phyloP scores from a whole-genome alignment of 108 stramenopile species.

The Aurantiochytrium sp. region DNA sequence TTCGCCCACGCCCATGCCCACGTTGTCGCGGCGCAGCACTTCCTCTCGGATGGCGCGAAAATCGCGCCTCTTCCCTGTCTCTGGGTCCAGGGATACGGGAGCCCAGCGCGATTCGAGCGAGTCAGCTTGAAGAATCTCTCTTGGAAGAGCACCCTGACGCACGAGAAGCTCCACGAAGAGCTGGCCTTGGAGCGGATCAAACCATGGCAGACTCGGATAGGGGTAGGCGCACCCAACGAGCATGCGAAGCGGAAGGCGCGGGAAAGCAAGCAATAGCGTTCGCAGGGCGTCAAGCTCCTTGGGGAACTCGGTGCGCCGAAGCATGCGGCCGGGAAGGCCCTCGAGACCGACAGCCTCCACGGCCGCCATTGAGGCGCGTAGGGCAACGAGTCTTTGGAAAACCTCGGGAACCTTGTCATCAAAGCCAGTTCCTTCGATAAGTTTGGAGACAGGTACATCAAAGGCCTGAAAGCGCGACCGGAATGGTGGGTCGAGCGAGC shows the following conservation, averaged over 20 bases:
- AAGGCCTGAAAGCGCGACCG: not conserved
- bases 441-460: not conserved
- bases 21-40: not conserved
- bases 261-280: not conserved
- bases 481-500: conserved; percentile 4
- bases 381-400: not conserved
- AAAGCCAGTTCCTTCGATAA: not conserved
- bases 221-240: not conserved
- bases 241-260: not conserved
- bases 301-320: not conserved
- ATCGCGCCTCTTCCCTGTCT: not conserved
- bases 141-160: not conserved
- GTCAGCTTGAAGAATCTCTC: not conserved
- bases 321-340: not conserved
- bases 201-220: not conserved
- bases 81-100: not conserved
- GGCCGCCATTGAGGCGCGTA: not conserved
- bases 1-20: not conserved
- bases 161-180: not conserved
- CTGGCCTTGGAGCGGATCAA: not conserved
- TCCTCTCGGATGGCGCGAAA: not conserved
- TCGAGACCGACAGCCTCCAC: not conserved
- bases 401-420: not conserved
- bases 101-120: not conserved
- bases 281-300: not conserved